Evolutionary conservation across 192 early-diverging fungal species (phyloP).

Genomic region (Allomyces macrogynus): DNA sequence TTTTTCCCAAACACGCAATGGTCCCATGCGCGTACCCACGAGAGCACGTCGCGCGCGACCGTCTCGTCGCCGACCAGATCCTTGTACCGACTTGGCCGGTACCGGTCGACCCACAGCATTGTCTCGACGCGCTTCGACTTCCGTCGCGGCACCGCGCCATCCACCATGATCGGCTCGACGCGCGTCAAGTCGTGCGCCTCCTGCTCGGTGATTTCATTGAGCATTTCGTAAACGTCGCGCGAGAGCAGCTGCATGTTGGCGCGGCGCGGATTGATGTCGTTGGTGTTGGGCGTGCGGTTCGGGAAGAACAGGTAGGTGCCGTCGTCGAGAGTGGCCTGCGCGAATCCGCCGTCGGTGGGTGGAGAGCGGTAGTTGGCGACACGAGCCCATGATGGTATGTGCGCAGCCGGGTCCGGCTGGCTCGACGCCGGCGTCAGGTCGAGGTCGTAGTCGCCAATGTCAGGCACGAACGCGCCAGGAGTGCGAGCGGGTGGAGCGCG

Average conservation of each 20-base stretch:
- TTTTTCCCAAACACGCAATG: conserved; percentile 65
- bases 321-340: conserved; percentile 1
- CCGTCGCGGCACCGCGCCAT: neutral
- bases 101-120: conserved; percentile 76
- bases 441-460: no score
- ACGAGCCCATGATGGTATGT: no score
- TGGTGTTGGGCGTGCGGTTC: neutral
- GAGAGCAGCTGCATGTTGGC: conserved; percentile 11
- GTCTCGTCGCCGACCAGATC: conserved; percentile 83
- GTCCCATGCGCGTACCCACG: conserved; percentile 96
- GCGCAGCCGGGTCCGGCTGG: no score
- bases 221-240: conserved; percentile 4
- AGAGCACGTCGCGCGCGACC: conserved; percentile 67
- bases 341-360: conserved; percentile 1
- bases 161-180: neutral
- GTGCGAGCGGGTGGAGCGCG: no score
- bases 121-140: conserved; percentile 2
- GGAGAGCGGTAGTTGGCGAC: conserved; percentile 3
- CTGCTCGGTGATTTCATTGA: no score
- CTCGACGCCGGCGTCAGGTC: no score
- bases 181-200: neutral
- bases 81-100: conserved; percentile 53
- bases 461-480: no score
- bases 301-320: conserved; percentile 18
- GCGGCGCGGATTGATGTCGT: neutral